phyloP scores from a whole-genome alignment of 768 basidiomycete genomes.

The Lentinula raphanica region DNA sequence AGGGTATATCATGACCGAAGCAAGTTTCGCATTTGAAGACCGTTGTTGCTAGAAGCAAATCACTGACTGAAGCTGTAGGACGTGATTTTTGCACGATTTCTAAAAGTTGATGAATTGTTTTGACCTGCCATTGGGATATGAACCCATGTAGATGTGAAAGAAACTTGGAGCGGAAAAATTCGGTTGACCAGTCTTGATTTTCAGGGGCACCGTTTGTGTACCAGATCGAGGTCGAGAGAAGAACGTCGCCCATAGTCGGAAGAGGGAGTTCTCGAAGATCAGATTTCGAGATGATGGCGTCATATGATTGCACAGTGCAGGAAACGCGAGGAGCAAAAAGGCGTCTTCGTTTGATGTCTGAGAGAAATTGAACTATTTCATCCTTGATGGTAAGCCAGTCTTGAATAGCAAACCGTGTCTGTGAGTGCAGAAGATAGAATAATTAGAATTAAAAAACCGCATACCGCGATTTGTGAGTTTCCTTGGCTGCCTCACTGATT shows the following conservation, averaged over 20 bases:
- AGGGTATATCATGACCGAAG: neutral
- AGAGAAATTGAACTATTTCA: neutral
- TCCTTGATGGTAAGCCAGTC: neutral
- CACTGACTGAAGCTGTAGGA: neutral
- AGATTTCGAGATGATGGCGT: neutral
- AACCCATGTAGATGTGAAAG: neutral
- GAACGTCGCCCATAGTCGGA: neutral
- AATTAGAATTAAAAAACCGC: neutral
- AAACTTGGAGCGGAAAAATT: neutral
- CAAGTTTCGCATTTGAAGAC: neutral
- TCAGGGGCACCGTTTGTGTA: neutral
- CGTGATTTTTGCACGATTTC: neutral
- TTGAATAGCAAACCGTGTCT: too few species aligned
- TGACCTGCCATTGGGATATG: neutral
- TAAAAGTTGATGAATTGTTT: neutral
- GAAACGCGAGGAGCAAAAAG: neutral
- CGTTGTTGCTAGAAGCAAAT: neutral
- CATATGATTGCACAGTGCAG: neutral
- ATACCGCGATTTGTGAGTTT: conserved; percentile 3
- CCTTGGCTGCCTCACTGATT: conserved; percentile 1
- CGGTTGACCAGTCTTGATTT: neutral
- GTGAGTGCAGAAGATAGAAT: neutral
- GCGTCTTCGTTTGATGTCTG: neutral
- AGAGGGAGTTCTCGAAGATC: conserved; percentile 1
- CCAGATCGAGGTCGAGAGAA: neutral